A percentile compares a stretch with the other conserved stretches of the same genome.
These are phyloP conservation scores for Coemansia sp. DNA, from an alignment of 192 early-diverging fungal species.

Conservation along the genomic window DNA sequence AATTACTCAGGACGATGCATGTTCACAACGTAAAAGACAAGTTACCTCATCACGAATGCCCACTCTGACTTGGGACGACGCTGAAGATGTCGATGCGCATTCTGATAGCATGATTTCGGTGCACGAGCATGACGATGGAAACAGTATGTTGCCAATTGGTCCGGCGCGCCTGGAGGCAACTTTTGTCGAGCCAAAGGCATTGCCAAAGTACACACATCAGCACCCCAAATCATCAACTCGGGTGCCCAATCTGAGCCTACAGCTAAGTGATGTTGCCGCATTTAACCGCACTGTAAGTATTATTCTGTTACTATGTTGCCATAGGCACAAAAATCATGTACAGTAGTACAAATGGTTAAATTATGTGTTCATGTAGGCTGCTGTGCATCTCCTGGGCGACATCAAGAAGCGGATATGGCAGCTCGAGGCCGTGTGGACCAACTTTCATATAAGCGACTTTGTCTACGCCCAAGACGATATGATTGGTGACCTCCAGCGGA, in stretches of 20 bases:
- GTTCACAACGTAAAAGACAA: not conserved
- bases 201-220: conserved; percentile 8
- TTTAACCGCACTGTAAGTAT: conserved; percentile 30
- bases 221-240: not conserved
- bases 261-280: conserved; percentile 13
- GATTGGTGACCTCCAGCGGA: conserved; percentile 17
- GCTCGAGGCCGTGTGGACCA: conserved; percentile 29
- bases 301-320: not conserved
- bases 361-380: conserved; percentile 22
- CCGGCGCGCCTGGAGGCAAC: conserved; percentile 20
- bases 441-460: conserved; percentile 45
- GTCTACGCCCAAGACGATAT: conserved; percentile 16
- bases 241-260: not conserved
- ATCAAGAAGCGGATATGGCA: conserved; percentile 28
- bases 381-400: conserved; percentile 25
- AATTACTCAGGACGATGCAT: not conserved
- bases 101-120: conserved; percentile 31
- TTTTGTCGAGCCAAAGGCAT: not conserved
- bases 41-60: not conserved
- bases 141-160: conserved; percentile 14
- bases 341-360: too few species aligned
- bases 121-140: conserved; percentile 8
- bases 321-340: not conserved
- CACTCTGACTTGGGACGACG: not conserved
- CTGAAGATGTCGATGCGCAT: conserved; percentile 6